Evolutionary conservation across 257 asterid species (phyloP), one percentile per base, ranked within the genome.

Genomic region (Verbena officinalis): DNA sequence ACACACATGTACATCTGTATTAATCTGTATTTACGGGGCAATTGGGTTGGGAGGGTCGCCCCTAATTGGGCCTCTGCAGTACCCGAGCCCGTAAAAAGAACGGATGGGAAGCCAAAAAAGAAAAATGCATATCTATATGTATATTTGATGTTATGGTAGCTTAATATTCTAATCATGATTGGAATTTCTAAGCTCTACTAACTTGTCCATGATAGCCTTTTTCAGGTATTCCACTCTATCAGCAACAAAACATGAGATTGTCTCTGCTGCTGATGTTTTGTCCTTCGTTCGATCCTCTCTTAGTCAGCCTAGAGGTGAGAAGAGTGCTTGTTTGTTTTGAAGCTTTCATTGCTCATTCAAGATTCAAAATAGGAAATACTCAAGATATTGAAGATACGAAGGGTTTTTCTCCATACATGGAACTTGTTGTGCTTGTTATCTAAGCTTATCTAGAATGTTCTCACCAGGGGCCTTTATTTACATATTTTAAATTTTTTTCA

Each of bases 151-250:
- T 53, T 51, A 24, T 57, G 44, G 12, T 58, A 14, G 44, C 64
- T 65, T 61, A 31, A 20, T 17, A 52, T 27, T 69, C 43, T 73
- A 50, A 13, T 27, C 64, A 40, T 51, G 33, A 64, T 69, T 61
- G 64, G 64, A 67, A 70, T 36, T 49, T 69, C 79, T 38, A 38
- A 55, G 70, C 60, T 34, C 65, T 73, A 77, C 81, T 81, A 67
- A 85, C 83, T 80, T 82, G 75, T 70, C 48, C 63, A 65, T 69
- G 88, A 70, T 83, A 80, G 93, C 83, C 76, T 58, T 68, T 83
- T 83, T 75, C 98, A 89, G 98, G 86, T 86, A 81, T 78, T 83
- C 90, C 19, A 76, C 95, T 38, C 55, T 75, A 36, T 50, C 89
- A 27, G 63, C 75, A 62, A 59, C 66, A 50, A 64, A 71, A 38